Conservation (phyloP, 768 basidiomycete genomes). For the Boletus reticulatus region DNA sequence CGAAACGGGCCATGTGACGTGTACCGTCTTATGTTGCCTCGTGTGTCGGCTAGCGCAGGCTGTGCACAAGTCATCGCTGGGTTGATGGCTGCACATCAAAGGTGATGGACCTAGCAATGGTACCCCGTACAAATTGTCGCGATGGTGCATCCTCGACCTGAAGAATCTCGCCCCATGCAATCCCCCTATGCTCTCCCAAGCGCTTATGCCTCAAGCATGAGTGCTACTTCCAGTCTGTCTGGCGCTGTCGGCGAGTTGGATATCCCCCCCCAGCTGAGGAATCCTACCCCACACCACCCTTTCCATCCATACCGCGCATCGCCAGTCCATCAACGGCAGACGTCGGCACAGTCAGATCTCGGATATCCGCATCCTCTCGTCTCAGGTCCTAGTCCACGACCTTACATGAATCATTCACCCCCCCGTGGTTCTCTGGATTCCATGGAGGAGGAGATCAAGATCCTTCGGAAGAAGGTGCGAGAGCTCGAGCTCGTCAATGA, state of each 20-base stretch:
- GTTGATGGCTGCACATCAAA: conserved; percentile 25
- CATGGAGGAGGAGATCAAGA: conserved; percentile 50
- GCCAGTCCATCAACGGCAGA: conserved; percentile 23
- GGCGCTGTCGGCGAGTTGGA: conserved; percentile 62
- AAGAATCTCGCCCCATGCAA: conserved; percentile 34
- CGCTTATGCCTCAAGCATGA: conserved; percentile 43
- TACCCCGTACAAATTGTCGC: conserved; percentile 27
- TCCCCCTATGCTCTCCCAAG: conserved; percentile 31
- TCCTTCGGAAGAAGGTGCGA: conserved; percentile 54
- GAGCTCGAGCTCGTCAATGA: conserved; percentile 64
- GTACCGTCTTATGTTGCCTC: conserved; percentile 27
- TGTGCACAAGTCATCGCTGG: conserved; percentile 29
- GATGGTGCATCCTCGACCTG: conserved; percentile 36
- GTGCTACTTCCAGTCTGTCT: conserved; percentile 47
- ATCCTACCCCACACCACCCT: conserved; percentile 27
- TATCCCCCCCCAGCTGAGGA: conserved; percentile 35
- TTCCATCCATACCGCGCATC: conserved; percentile 26
- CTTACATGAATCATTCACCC: conserved; percentile 20
- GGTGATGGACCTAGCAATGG: conserved; percentile 23
- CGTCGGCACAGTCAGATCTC: conserved; percentile 21
- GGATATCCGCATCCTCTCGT: conserved; percentile 16
- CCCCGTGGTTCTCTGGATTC: conserved; percentile 16
- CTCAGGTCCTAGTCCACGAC: conserved; percentile 17
- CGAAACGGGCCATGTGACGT: conserved; percentile 31
- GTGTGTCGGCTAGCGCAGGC: conserved; percentile 29